Percentiles rank a stretch among this genome's conserved stretches.
These are phyloP conservation scores for Trebouxia gelatinosa DNA, from an alignment of 163 green algal species.

Conservation along the genomic window DNA sequence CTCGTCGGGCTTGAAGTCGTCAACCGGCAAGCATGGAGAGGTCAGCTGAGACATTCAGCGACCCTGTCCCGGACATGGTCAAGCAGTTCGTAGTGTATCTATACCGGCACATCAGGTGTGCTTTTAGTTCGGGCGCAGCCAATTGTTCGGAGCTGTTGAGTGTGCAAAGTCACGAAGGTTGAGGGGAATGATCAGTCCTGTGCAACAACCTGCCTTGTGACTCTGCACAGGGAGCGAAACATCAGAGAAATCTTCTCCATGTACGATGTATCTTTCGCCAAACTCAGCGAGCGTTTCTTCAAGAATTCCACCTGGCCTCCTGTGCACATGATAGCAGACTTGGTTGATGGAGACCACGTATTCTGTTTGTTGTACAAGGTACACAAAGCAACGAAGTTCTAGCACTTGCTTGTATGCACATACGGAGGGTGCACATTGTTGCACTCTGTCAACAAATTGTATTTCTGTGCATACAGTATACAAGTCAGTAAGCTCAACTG, in stretches of 20 bases:
- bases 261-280: slow-evolving; percentile 94
- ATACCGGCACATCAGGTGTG: slow-evolving; percentile 91
- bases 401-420: not conserved
- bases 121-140: too few relatives aligned
- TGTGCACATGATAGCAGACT: slow-evolving; percentile 78
- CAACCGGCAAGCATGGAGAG: slow-evolving; percentile 7
- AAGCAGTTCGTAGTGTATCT: slow-evolving; percentile 97
- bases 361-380: slow-evolving; percentile 99
- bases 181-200: too few relatives aligned
- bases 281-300: slow-evolving; percentile 97
- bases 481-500: too few relatives aligned
- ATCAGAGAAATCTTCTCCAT: slow-evolving; percentile 94
- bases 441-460: not conserved
- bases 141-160: too few relatives aligned
- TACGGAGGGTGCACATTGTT: not conserved
- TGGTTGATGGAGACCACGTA: slow-evolving; percentile 96
- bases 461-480: not conserved
- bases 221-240: slow-evolving; percentile 81
- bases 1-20: too few relatives aligned
- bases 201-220: not conserved
- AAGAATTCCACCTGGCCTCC: slow-evolving; percentile 86
- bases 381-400: not conserved
- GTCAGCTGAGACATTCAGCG: slow-evolving; percentile 3
- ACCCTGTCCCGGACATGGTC: slow-evolving; percentile 88
- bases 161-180: too few relatives aligned